Conservation (phyloP, 257 asterid genomes). For the Knoxia roxburghii region DNA sequence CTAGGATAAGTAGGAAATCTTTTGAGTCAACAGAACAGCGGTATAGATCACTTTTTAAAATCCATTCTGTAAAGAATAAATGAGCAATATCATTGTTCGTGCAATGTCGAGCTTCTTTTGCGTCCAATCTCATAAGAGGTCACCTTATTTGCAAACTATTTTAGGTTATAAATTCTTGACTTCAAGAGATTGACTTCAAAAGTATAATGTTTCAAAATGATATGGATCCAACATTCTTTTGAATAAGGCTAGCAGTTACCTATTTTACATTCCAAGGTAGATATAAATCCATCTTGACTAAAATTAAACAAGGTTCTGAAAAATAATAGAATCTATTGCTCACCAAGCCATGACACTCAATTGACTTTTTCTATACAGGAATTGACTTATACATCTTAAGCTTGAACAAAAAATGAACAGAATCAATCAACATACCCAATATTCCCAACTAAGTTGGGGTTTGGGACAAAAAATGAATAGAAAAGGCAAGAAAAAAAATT, state of each 20-base stretch:
- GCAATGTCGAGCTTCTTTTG: background rate
- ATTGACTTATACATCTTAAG: no score
- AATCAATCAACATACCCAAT: background rate
- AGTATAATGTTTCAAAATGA: background rate
- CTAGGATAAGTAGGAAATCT: background rate
- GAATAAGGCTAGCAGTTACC: background rate
- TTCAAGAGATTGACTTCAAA: background rate
- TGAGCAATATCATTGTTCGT: background rate
- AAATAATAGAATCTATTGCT: no score
- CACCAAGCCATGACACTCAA: no score
- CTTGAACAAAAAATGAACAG: background rate
- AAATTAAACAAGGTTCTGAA: background rate
- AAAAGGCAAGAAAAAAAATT: background rate
- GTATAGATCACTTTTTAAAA: background rate
- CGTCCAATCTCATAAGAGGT: no score
- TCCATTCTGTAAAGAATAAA: background rate
- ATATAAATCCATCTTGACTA: no score
- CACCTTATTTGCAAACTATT: background rate
- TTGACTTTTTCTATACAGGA: no score
- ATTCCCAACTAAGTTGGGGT: no score
- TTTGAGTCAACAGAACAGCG: background rate
- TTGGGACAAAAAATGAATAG: background rate
- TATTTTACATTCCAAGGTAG: background rate
- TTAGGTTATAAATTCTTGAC: background rate
- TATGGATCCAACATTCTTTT: background rate